Conservation (phyloP, 805 yeast genomes). For the Isabelozyma heimii region DNA sequence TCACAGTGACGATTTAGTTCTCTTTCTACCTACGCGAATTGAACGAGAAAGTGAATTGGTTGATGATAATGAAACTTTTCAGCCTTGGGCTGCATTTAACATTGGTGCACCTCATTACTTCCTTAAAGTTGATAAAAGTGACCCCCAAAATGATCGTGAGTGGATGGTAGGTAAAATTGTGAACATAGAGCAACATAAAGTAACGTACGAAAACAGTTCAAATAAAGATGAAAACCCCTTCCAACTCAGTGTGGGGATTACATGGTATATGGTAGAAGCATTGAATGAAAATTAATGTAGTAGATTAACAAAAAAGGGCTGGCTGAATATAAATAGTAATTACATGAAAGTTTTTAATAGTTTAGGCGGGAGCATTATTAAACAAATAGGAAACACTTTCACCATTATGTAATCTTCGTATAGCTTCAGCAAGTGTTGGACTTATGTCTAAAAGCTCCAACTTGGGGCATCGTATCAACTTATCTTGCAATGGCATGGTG, state of each 20-base stretch:
- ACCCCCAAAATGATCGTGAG: slow-evolving; percentile 45
- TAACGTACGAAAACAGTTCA: slow-evolving; percentile 42
- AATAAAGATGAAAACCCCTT: slow-evolving; percentile 55
- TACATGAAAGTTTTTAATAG: not conserved
- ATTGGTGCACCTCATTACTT: slow-evolving; percentile 84
- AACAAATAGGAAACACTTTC: slow-evolving; percentile 80
- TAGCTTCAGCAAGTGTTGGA: slow-evolving; percentile 75
- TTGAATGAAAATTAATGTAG: slow-evolving; percentile 26
- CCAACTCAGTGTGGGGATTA: slow-evolving; percentile 55
- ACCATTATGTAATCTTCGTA: slow-evolving; percentile 83
- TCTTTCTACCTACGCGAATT: slow-evolving; percentile 77
- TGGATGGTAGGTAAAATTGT: slow-evolving; percentile 79
- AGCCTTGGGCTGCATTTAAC: slow-evolving; percentile 95
- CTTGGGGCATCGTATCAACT: slow-evolving; percentile 55
- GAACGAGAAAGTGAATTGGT: slow-evolving; percentile 26
- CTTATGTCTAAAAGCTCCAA: slow-evolving; percentile 69
- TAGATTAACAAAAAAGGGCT: not conserved
- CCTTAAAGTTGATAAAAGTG: slow-evolving; percentile 40
- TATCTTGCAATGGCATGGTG: slow-evolving; percentile 74
- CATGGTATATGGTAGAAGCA: slow-evolving; percentile 66
- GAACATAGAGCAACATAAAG: slow-evolving; percentile 52
- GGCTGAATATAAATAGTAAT: not conserved
- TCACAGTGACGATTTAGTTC: slow-evolving; percentile 69
- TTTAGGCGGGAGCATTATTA: slow-evolving; percentile 55
- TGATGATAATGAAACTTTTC: slow-evolving; percentile 11